These are phyloP conservation scores for Thelephora terrestris DNA, from an alignment of 1,284 basidiomycete genomes.

Conservation along the genomic window DNA sequence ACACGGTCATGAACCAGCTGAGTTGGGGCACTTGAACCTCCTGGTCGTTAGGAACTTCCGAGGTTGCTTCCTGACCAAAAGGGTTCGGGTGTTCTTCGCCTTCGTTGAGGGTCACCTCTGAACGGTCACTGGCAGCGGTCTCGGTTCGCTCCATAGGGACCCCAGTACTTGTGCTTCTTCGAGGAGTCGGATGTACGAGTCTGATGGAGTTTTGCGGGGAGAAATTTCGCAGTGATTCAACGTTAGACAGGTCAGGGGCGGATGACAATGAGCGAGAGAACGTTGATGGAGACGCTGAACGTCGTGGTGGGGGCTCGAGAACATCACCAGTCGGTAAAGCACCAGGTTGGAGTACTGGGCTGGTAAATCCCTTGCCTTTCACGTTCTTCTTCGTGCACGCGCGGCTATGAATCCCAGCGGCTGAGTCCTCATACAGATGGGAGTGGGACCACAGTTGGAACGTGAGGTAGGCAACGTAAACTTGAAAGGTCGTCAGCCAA, in stretches of 20 bases:
- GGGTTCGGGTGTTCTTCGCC: background rate
- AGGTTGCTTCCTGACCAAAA: background rate
- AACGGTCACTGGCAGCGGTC: background rate
- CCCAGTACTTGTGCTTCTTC: background rate
- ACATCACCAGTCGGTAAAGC: no score
- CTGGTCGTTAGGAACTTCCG: slow-evolving; percentile 7
- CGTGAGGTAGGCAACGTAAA: slow-evolving; percentile 61
- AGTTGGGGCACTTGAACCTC: slow-evolving; percentile 40
- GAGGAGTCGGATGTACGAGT: background rate
- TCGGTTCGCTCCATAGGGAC: background rate
- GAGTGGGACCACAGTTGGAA: slow-evolving; percentile 11
- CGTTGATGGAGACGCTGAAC: no score
- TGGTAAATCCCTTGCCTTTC: background rate
- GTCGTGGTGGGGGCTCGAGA: no score
- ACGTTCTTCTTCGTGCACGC: background rate
- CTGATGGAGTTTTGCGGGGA: background rate
- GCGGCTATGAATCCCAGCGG: background rate
- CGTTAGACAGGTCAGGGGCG: no score
- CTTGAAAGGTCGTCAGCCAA: slow-evolving; percentile 23
- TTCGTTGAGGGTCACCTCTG: slow-evolving; percentile 4
- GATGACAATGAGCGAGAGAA: no score
- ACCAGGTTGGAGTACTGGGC: no score
- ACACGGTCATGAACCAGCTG: slow-evolving; percentile 48
- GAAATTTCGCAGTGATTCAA: background rate
- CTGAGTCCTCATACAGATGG: slow-evolving; percentile 8